phyloP scores from a whole-genome alignment of 345 rosid genomes.

The Psidium friedrichsthalianum region DNA sequence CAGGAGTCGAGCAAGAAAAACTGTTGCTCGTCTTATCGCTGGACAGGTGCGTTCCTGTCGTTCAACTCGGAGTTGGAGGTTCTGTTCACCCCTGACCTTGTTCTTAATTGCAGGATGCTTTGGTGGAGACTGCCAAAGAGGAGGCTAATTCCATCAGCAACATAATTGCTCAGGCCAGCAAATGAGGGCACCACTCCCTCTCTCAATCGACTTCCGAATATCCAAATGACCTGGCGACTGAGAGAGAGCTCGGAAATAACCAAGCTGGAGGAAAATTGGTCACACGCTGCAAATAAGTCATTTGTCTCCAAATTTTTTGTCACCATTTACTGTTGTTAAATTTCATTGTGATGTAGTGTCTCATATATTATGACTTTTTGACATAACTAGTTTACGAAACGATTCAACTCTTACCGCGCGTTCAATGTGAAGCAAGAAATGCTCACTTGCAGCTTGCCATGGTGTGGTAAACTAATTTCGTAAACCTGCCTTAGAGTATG shows the following conservation, averaged over 20 bases:
- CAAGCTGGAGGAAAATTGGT: neutral
- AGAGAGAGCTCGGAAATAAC: neutral
- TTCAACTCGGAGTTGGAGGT: neutral
- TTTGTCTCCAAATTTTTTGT: neutral
- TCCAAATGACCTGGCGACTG: neutral
- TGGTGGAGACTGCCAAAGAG: constrained; percentile 96
- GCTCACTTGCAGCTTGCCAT: neutral
- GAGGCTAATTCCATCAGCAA: constrained; percentile 82
- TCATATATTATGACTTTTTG: neutral
- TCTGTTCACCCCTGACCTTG: neutral
- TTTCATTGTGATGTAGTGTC: neutral
- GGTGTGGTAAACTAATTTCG: neutral
- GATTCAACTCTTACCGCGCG: neutral
- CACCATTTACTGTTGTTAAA: neutral
- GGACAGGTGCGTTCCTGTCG: constrained; percentile 44
- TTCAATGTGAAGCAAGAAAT: neutral
- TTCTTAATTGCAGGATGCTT: constrained; percentile 42
- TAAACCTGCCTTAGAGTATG: neutral
- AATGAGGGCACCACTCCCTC: constrained; percentile 20
- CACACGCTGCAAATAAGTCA: neutral
- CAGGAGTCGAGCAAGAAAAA: constrained; percentile 97
- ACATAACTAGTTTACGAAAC: neutral
- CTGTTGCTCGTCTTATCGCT: constrained; percentile 67
- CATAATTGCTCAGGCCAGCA: constrained; percentile 89
- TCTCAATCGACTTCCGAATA: neutral